Base-by-base conservation (phyloP, 371 early-diverging fungal species). In the Mucor saturninus region DNA sequence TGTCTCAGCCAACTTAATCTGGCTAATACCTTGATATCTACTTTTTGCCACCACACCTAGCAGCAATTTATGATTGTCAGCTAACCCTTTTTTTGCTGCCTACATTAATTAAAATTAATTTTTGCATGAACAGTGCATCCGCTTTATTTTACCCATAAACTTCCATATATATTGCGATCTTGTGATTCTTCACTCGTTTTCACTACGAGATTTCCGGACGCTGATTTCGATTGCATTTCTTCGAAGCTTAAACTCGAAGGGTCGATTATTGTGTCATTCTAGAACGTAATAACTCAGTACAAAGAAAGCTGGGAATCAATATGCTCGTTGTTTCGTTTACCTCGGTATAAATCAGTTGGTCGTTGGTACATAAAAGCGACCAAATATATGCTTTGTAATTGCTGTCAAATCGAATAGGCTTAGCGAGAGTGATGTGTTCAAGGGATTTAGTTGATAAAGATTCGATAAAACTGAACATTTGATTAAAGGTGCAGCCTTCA, bases 111-210 rank as follows among this genome's bases (percentile, higher is more conserved):
- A 32, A 51, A 21, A 21, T 21, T 21, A 21, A 21, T 21, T 26
- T 58, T 57, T 32, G 21, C 35, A 35, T 35, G 35, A 35, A 26
- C 0, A 14, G 38, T 14, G n/a, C 10, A 5, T 35, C 35, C 8
- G 4, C 8, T 35, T 35, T 35, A 6, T 35, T 35, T 35, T 57
- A 66, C 67, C 61, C 60, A 55, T 45, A 56, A 15, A 31, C 5
- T 37, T 13, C 67, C 67, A 56, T 61, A 66, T 9, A 66, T 43
- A 26, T 43, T 42, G 14, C 21, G 55, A 30, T 66, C 56, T 26
- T 61, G 56, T 7, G 30, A 28, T 6, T 66, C 53, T 29, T 51
- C 40, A 31, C 29, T 43, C 29, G 61, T 15, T 15, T 35, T 51
- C 2, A 66, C 45, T 0, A 35, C 35, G 8, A 35, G 35, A 8